These are phyloP conservation scores for Fusarium dimerum DNA, from an alignment of 2,329 filamentous ascomycete genomes.

Conservation along the genomic window DNA sequence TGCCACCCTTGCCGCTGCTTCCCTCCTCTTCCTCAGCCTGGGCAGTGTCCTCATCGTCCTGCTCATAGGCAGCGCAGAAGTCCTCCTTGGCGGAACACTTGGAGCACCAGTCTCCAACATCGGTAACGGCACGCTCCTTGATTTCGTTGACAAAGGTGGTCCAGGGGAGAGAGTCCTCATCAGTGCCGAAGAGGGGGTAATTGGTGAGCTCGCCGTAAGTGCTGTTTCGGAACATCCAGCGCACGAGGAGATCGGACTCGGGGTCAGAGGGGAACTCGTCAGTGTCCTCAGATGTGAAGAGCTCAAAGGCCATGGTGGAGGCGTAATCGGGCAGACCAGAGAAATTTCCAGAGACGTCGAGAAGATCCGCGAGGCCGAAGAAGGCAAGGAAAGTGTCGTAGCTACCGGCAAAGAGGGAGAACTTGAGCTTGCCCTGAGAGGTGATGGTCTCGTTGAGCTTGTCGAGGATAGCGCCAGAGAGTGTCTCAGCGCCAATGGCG, in stretches of 20 bases:
- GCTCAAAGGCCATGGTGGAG: conserved; percentile 39
- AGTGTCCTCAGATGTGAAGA: conserved; percentile 26
- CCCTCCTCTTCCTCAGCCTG: neutral
- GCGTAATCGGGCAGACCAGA: conserved; percentile 37
- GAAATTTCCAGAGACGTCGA: conserved; percentile 31
- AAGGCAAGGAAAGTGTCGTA: conserved; percentile 41
- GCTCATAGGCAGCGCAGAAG: conserved; percentile 35
- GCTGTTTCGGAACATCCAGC: conserved; percentile 38
- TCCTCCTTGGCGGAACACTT: conserved; percentile 28
- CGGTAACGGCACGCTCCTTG: conserved; percentile 29
- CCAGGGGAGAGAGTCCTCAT: conserved; percentile 32
- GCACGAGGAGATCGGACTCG: conserved; percentile 31
- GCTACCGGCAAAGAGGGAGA: conserved; percentile 36
- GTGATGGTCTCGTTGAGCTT: conserved; percentile 35
- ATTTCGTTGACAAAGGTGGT: conserved; percentile 31
- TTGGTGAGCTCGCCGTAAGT: conserved; percentile 30
- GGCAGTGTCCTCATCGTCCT: conserved; percentile 9
- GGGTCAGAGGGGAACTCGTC: conserved; percentile 28
- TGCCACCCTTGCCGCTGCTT: conserved; percentile 15
- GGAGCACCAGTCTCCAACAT: conserved; percentile 34
- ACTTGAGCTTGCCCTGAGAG: conserved; percentile 34
- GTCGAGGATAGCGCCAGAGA: conserved; percentile 32
- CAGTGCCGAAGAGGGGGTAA: conserved; percentile 33
- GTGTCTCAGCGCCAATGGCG: conserved; percentile 34
- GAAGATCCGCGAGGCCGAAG: conserved; percentile 33